These are phyloP conservation scores for Melampsora larici-populina DNA, from an alignment of 1,284 basidiomycete species.

Conservation along the genomic window DNA sequence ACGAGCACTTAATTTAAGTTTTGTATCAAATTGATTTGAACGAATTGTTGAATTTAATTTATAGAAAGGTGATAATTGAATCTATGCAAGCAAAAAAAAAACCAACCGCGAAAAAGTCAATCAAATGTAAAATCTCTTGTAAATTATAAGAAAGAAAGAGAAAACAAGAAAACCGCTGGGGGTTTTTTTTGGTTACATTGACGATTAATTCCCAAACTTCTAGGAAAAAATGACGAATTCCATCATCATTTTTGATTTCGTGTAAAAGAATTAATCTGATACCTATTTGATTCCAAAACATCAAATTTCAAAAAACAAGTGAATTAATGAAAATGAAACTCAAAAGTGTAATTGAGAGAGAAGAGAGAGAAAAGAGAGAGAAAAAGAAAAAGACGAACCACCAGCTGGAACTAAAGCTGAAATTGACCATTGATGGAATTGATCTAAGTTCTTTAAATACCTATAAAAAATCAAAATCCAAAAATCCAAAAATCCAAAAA, in stretches of 20 bases:
- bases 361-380: too few relatives aligned
- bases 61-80: constrained; percentile 85
- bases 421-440: constrained; percentile 94
- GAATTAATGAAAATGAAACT: too few relatives aligned
- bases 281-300: too few relatives aligned
- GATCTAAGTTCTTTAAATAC: constrained; percentile 87
- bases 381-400: constrained; percentile 63
- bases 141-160: constrained; percentile 39
- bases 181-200: too few relatives aligned
- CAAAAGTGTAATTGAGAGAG: too few relatives aligned
- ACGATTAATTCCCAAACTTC: constrained; percentile 94
- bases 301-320: too few relatives aligned
- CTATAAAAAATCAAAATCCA: constrained; percentile 57
- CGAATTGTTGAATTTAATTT: constrained; percentile 77
- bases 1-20: constrained; percentile 79
- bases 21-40: constrained; percentile 72
- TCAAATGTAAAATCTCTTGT: too few relatives aligned
- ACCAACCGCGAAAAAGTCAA: not conserved
- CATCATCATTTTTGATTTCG: constrained; percentile 82
- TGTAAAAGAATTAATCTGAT: constrained; percentile 87
- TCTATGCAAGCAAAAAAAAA: constrained; percentile 58
- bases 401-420: constrained; percentile 89
- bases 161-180: too few relatives aligned
- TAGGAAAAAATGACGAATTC: constrained; percentile 80
- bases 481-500: too few relatives aligned